Evolutionary conservation across 192 early-diverging fungal genomes (phyloP), one percentile per base, ranked within the genome.

Genomic region (Irineochytrium annulatum): DNA sequence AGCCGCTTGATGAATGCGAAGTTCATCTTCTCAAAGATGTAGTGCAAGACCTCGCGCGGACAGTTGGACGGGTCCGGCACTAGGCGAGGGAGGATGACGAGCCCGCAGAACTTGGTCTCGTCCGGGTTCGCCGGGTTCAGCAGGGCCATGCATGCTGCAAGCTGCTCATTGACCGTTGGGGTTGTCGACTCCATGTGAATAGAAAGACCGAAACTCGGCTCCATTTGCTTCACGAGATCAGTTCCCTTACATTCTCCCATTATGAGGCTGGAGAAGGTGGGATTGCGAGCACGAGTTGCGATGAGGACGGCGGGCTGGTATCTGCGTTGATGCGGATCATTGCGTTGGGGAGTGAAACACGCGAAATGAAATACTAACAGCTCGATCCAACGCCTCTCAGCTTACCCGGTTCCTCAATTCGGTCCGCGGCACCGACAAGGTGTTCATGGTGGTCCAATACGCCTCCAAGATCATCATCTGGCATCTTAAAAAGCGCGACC

Each of bases 381-480:
- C n/a, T n/a, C n/a, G n/a, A n/a, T n/a, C n/a, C n/a, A n/a, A n/a
- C n/a, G n/a, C n/a, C n/a, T n/a, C n/a, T n/a, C 46, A 60, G 51
- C 70, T 72, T 26, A 59, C 59, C 55, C 60, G 70, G 20, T 72
- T 77, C 48, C 62, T 77, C 24, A 55, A 32, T 32, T 72, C 75
- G 2, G 68, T 77, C 41, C 43, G 86, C 51, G 86, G 86, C 31
- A 85, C 83, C 17, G 86, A 88, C 77, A 88, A 88, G 65, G 75
- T 83, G 33, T 76, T 84, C 67, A 88, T 88, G 86, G 74, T 76
- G 34, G 75, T 92, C 35, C 91, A 94, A 79, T 98, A 96, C 71
- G 82, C 83, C 69, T 90, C 91, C 45, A 96, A 95, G 76, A 82
- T 98, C 52, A 55, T 95, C 3, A 83, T 90, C 43, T 93, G 90